phyloP scores from a whole-genome alignment of 1,284 basidiomycete genomes.

The Cystobasidium slooffiae region DNA sequence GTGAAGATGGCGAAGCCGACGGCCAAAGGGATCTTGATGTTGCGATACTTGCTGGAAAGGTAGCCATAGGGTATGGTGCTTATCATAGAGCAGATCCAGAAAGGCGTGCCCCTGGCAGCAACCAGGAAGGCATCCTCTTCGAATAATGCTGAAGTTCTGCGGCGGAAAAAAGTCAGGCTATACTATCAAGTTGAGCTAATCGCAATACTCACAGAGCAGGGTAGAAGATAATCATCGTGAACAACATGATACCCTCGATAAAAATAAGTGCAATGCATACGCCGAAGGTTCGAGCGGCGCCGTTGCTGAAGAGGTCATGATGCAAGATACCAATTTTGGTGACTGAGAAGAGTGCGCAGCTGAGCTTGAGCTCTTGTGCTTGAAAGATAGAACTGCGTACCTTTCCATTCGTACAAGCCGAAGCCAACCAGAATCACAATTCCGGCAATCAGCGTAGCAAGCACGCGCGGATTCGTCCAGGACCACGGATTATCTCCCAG shows the following conservation, averaged over 20 bases:
- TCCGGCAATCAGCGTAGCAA: constrained; percentile 14
- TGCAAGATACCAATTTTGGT: constrained; percentile 49
- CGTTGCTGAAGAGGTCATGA: constrained; percentile 46
- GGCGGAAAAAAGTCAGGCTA: background rate
- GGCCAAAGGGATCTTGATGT: constrained; percentile 41
- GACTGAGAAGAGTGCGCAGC: background rate
- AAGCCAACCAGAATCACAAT: constrained; percentile 23
- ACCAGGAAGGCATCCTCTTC: constrained; percentile 39
- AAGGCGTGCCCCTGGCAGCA: constrained; percentile 23
- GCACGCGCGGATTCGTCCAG: constrained; percentile 12
- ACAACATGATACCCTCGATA: constrained; percentile 47
- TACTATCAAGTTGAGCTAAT: background rate
- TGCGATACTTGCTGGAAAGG: constrained; percentile 43
- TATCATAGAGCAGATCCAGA: constrained; percentile 24
- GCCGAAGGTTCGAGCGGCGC: constrained; percentile 37
- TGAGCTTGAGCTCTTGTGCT: background rate
- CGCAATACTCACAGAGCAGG: constrained; percentile 7
- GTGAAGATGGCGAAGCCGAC: constrained; percentile 45
- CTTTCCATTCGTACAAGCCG: constrained; percentile 41
- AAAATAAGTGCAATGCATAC: constrained; percentile 46
- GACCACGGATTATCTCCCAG: constrained; percentile 8
- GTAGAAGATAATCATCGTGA: constrained; percentile 45
- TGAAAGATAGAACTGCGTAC: background rate
- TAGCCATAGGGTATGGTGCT: constrained; percentile 43
- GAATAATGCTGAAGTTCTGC: constrained; percentile 42